A percentile compares a stretch with the other conserved stretches of the same genome.
Conservation (phyloP, 164 flowering plant genomes). For the Kingdonia uniflora region DNA sequence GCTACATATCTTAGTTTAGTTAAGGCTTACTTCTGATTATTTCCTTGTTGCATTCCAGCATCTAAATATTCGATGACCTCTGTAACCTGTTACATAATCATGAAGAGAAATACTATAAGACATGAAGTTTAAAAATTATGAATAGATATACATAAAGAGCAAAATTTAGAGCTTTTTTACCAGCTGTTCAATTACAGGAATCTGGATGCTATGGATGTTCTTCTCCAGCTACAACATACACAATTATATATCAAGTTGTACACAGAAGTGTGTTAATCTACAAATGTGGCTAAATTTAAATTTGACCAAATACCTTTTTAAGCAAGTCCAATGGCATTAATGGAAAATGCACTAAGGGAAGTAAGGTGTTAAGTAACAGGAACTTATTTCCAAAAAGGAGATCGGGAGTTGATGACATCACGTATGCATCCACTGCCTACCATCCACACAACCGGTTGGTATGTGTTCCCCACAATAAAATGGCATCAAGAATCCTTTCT, state of each 20-base stretch:
- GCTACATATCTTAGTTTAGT: no score
- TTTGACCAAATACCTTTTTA: slow-evolving; percentile 39
- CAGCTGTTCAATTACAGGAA: slow-evolving; percentile 36
- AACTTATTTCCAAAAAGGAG: slow-evolving; percentile 56
- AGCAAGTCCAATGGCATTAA: slow-evolving; percentile 50
- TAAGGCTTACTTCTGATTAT: slow-evolving; percentile 41
- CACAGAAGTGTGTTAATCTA: no score
- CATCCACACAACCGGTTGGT: slow-evolving; percentile 50
- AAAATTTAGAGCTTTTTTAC: slow-evolving; percentile 32
- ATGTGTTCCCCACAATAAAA: no score
- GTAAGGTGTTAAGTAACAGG: slow-evolving; percentile 25
- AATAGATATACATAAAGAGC: neutral
- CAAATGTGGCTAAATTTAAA: no score
- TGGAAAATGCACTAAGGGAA: slow-evolving; percentile 68
- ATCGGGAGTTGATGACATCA: slow-evolving; percentile 45
- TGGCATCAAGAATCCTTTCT: no score
- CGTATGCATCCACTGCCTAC: slow-evolving; percentile 53
- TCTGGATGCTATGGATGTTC: slow-evolving; percentile 41
- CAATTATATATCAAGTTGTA: slow-evolving; percentile 1
- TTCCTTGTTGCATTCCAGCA: slow-evolving; percentile 24
- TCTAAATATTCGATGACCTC: slow-evolving; percentile 46
- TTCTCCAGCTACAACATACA: slow-evolving; percentile 61
- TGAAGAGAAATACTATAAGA: neutral
- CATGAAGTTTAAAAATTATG: neutral
- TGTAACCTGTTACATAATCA: slow-evolving; percentile 38